These are phyloP conservation scores for Ramaria rubella DNA, from an alignment of 768 basidiomycete genomes.

Conservation along the genomic window DNA sequence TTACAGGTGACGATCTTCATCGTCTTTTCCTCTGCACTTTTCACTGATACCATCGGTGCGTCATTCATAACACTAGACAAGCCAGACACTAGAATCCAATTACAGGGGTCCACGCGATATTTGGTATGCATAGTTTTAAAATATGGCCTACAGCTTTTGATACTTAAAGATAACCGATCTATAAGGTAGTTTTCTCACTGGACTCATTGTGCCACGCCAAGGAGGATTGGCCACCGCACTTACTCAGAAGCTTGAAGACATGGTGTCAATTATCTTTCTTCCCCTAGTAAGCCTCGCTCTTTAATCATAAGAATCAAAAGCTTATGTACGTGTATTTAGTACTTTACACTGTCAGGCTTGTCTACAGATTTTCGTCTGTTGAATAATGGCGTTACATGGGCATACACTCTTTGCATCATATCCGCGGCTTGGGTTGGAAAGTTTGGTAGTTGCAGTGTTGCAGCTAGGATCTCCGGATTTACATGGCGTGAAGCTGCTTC, in stretches of 20 bases:
- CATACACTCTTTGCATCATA: conserved; percentile 75
- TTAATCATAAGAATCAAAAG: background rate
- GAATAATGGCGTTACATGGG: conserved; percentile 85
- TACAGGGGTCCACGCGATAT: conserved; percentile 68
- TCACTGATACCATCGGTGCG: conserved; percentile 83
- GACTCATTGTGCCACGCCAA: conserved; percentile 78
- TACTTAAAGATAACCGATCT: background rate
- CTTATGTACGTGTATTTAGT: conserved; percentile 36
- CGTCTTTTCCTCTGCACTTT: conserved; percentile 82
- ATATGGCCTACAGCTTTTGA: background rate
- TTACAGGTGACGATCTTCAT: conserved; percentile 52
- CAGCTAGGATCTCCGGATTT: conserved; percentile 64
- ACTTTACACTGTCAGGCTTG: conserved; percentile 89
- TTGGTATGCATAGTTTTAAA: conserved; percentile 41
- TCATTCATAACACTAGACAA: background rate
- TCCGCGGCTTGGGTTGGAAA: conserved; percentile 78
- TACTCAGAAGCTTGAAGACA: conserved; percentile 96
- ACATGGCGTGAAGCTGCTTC: conserved; percentile 73
- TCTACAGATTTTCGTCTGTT: conserved; percentile 84
- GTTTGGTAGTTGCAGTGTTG: conserved; percentile 75
- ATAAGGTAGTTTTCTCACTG: conserved; percentile 76
- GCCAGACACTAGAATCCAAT: background rate
- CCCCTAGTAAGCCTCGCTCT: conserved; percentile 56
- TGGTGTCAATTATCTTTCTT: conserved; percentile 84
- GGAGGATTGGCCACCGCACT: conserved; percentile 79